Evolutionary conservation across 768 basidiomycete species (phyloP).

Genomic region (Obba rivulosa): DNA sequence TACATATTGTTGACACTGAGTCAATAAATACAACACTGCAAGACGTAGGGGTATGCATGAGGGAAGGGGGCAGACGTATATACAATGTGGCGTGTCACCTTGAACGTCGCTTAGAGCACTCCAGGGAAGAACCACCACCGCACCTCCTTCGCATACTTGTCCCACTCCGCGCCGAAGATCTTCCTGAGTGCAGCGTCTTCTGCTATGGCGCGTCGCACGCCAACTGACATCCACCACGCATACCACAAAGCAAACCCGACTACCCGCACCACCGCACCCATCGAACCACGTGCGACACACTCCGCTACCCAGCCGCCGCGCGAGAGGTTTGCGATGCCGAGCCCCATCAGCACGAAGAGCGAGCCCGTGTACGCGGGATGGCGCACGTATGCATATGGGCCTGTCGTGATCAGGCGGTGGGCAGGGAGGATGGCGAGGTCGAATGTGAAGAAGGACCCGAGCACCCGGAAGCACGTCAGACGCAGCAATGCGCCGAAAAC

Average conservation of each 20-base stretch:
- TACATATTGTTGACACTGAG: too few species aligned
- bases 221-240: slow-evolving; percentile 16
- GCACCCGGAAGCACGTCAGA: slow-evolving; percentile 21
- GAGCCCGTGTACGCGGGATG: slow-evolving; percentile 29
- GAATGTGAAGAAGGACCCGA: slow-evolving; percentile 32
- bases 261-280: not conserved
- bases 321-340: slow-evolving; percentile 12
- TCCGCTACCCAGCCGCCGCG: slow-evolving; percentile 16
- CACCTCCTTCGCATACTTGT: slow-evolving; percentile 12
- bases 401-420: slow-evolving; percentile 27
- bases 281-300: slow-evolving; percentile 9
- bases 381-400: slow-evolving; percentile 31
- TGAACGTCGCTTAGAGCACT: slow-evolving; percentile 2
- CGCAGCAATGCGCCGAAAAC: slow-evolving; percentile 14
- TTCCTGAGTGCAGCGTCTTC: slow-evolving; percentile 14
- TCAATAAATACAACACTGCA: too few species aligned
- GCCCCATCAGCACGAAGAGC: slow-evolving; percentile 12
- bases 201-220: slow-evolving; percentile 11
- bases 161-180: slow-evolving; percentile 15
- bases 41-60: too few species aligned
- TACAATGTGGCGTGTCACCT: too few species aligned
- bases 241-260: slow-evolving; percentile 12
- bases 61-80: too few species aligned
- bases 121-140: slow-evolving; percentile 19
- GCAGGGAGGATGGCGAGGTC: slow-evolving; percentile 26